These are phyloP conservation scores for Arthroderma sp. DNA, from an alignment of 2,329 filamentous ascomycete species.

Conservation along the genomic window DNA sequence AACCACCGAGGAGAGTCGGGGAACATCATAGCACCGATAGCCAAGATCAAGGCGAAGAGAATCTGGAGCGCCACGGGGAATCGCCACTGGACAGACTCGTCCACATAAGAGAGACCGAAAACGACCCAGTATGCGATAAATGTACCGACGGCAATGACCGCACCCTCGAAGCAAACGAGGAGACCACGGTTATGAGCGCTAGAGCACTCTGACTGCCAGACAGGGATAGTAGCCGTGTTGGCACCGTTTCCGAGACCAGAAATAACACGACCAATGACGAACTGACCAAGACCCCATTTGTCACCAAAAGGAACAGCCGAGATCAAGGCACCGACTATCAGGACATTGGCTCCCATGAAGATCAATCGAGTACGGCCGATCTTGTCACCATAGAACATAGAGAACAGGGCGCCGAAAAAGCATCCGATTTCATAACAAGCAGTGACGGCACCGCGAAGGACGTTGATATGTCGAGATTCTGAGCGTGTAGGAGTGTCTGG, in stretches of 20 bases:
- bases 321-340: conserved; percentile 17
- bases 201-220: conserved; percentile 36
- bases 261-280: conserved; percentile 35
- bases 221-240: conserved; percentile 37
- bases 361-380: conserved; percentile 27
- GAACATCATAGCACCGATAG: conserved; percentile 22
- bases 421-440: conserved; percentile 37
- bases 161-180: conserved; percentile 42
- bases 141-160: conserved; percentile 32
- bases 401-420: conserved; percentile 17
- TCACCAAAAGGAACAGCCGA: conserved; percentile 9
- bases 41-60: conserved; percentile 32
- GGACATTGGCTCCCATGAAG: conserved; percentile 41
- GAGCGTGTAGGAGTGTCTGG: conserved; percentile 1
- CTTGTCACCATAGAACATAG: conserved; percentile 15
- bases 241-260: conserved; percentile 39
- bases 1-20: conserved; percentile 25
- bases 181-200: conserved; percentile 41
- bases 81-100: conserved; percentile 24
- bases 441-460: conserved; percentile 37
- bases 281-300: conserved; percentile 30
- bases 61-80: conserved; percentile 38
- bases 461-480: conserved; percentile 19
- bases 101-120: conserved; percentile 21
- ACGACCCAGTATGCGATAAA: conserved; percentile 35